Evolutionary conservation across 2,329 filamentous ascomycete species (phyloP).

Genomic region (Clonostachys chloroleuca): DNA sequence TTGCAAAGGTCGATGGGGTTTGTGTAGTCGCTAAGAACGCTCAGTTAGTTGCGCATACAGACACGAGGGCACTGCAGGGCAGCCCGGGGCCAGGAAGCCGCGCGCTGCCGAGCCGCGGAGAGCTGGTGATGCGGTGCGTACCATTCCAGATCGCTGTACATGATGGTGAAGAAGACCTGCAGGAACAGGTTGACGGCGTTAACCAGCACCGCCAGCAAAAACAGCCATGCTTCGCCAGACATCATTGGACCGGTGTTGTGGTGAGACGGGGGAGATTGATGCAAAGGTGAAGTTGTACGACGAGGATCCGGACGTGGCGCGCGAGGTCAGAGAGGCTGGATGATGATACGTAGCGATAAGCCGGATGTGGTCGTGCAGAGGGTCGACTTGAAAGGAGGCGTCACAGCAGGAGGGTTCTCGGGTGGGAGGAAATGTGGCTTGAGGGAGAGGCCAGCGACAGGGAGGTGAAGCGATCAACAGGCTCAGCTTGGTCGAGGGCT

Average conservation of each 20-base stretch:
- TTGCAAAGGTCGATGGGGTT: constrained; percentile 99
- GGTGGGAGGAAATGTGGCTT: no score
- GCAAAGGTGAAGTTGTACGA: no score
- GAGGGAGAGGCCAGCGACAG: no score
- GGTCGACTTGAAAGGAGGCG: no score
- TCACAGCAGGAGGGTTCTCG: no score
- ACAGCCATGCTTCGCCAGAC: constrained; percentile 98
- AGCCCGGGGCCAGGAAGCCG: not conserved
- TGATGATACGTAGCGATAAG: no score
- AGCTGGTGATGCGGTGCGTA: constrained; percentile 40
- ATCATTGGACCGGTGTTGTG: constrained; percentile 37
- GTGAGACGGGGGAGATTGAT: no score
- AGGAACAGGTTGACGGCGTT: constrained; percentile 99
- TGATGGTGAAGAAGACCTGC: constrained; percentile 99
- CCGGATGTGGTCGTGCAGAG: no score
- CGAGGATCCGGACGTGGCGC: no score
- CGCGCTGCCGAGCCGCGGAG: not conserved
- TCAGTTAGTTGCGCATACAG: not conserved
- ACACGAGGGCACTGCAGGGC: not conserved
- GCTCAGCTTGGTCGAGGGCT: no score
- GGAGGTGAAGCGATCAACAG: no score
- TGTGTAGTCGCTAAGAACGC: constrained; percentile 79
- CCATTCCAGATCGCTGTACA: constrained; percentile 99
- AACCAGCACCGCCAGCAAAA: constrained; percentile 95
- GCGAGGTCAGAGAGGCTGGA: no score